Base-by-base conservation (phyloP, 441 rosid species). In the Hura crepitans region DNA sequence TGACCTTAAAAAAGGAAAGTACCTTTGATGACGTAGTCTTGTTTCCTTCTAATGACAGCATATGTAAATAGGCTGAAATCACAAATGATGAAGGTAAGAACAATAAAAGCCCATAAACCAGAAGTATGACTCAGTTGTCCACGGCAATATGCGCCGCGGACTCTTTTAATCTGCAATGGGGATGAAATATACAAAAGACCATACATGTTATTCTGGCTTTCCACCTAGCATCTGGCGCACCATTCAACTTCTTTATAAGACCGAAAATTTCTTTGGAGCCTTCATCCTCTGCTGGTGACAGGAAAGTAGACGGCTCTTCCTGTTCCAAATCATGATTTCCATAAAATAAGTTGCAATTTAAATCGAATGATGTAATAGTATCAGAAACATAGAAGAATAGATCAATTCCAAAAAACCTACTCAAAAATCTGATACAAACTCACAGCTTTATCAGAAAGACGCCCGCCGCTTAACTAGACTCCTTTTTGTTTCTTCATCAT, bases 401-500 rank as follows among this genome's bases (percentile, higher is more conserved):
- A 27, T 70, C 27, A n/a, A 65, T 18, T 27, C n/a, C n/a, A 25
- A 61, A 71, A 63, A 17, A 22, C 5, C 39, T 30, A 45, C 33
- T 14, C 49, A 11, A 31, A 18, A 57, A 62, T 61, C 4, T 47
- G 27, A 67, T 70, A 57, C 54, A 50, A 58, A 86, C 96, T 81
- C 83, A 92, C 99, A 76, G 85, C 75, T 84, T 85, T 89, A 74
- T 72, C 72, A 75, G 73, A 84, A 35, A 88, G 69, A 66, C 75
- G 65, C 76, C 76, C 82, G 65, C 76, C 81, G 86, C 75, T 78
- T 85, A 68, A 62, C 78, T 30, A 75, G 77, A 71, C 69, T 84
- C 70, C 77, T 80, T 68, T 92, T 97, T 42, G 82, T 81, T 84
- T 87, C 98, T 75, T 94, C 97, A 6, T 92, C 98, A 62, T 95